A percentile compares a stretch with the other conserved stretches of the same genome.
Evolutionary conservation across 768 basidiomycete species (phyloP).

Genomic region (Boletellus sp.): DNA sequence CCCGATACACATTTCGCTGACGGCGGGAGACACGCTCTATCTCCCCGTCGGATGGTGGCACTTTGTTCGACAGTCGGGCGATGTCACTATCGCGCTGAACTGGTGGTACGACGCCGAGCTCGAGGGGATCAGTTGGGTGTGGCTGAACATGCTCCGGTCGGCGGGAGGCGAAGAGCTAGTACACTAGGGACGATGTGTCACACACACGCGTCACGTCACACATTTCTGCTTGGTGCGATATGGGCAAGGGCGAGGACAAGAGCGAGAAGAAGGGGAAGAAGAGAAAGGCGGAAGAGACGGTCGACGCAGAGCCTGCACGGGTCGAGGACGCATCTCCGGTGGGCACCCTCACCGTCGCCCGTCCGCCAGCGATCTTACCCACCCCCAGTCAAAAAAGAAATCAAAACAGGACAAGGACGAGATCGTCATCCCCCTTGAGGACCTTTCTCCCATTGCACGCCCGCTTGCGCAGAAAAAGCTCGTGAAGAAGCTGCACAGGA

Average conservation of each 20-base stretch:
- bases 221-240: slow-evolving; percentile 16
- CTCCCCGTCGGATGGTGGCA: slow-evolving; percentile 97
- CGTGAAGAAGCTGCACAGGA: slow-evolving; percentile 90
- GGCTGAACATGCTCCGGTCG: slow-evolving; percentile 59
- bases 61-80: slow-evolving; percentile 69
- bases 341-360: slow-evolving; percentile 24
- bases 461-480: slow-evolving; percentile 94
- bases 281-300: slow-evolving; percentile 42
- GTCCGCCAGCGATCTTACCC: slow-evolving; percentile 22
- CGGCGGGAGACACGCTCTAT: slow-evolving; percentile 77
- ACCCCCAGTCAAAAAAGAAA: slow-evolving; percentile 48
- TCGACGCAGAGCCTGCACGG: slow-evolving; percentile 47
- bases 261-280: slow-evolving; percentile 75
- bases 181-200: neutral
- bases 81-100: slow-evolving; percentile 68
- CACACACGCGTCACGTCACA: slow-evolving; percentile 22
- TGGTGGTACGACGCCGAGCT: slow-evolving; percentile 90
- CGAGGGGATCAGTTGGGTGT: slow-evolving; percentile 66
- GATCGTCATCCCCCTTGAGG: slow-evolving; percentile 65
- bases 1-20: slow-evolving; percentile 63
- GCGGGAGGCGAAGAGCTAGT: slow-evolving; percentile 33
- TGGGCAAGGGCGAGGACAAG: slow-evolving; percentile 79
- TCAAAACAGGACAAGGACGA: slow-evolving; percentile 58
- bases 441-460: slow-evolving; percentile 90
- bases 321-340: slow-evolving; percentile 38